phyloP scores from a whole-genome alignment of 306 rosid species.

The Citrullus amarus region DNA sequence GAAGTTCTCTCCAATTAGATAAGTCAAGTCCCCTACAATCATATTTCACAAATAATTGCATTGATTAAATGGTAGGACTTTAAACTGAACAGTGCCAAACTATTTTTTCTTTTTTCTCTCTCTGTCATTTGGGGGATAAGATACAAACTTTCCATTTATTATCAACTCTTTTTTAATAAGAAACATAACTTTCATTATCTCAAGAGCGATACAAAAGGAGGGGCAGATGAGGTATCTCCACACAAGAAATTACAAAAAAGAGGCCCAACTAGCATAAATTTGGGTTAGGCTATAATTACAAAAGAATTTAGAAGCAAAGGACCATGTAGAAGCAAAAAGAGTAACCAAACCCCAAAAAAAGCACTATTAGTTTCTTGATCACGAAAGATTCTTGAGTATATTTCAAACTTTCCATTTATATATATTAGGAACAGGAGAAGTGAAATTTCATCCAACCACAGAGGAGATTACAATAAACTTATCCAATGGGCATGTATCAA shows the following conservation, averaged over 20 bases:
- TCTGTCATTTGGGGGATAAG: background rate
- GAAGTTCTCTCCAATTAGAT: conserved; percentile 70
- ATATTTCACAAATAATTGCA: conserved; percentile 5
- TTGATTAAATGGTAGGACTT: background rate
- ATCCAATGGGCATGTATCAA: background rate
- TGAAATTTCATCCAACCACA: background rate
- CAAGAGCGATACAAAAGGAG: no score
- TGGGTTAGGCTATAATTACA: no score
- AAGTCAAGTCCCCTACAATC: conserved; percentile 68
- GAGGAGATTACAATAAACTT: background rate
- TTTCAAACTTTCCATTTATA: background rate
- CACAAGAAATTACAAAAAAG: no score
- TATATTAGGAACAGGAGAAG: background rate
- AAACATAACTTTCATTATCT: no score
- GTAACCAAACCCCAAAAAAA: no score
- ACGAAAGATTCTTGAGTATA: no score
- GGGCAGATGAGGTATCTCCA: no score
- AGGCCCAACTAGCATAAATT: no score
- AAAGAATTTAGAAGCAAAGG: no score
- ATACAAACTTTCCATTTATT: background rate
- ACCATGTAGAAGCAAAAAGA: no score
- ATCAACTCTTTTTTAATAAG: no score
- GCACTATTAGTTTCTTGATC: no score
- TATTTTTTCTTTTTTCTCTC: background rate
- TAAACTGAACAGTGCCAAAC: background rate